Evolutionary conservation across 2,329 filamentous ascomycete genomes (phyloP), one percentile per base, ranked within the genome.

Genomic region (Penicillium sp.): DNA sequence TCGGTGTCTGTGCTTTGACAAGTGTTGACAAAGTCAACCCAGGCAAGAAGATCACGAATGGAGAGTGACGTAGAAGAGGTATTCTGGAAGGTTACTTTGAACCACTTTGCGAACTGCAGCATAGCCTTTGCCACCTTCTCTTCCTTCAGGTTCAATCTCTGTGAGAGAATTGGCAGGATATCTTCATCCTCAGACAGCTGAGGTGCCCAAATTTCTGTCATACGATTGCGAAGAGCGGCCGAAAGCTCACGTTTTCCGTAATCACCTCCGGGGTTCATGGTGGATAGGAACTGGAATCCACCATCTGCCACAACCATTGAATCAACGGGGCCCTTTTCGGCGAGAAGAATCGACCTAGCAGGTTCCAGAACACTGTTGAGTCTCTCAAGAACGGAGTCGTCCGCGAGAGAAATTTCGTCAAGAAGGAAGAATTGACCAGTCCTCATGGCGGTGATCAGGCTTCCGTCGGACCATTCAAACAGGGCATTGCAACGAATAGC

Each of bases 201-300:
- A 1, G 94, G 91, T 0, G 97, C 94, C 94, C 94, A 99, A 9
- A 99, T 97, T 74, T 99, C 94, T 0, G 94, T 99, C 71, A 99
- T 96, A 57, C 94, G 89, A 71, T 99, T 99, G 43, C 94, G 84
- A 57, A 99, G 78, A 14, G 94, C 95, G 3, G 94, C 94, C 1
- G 94, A 99, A 12, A 99, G 82, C 72, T 99, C 94, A 64, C 93
- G 91, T 77, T 99, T 99, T 61, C 94, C 94, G 71, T 97, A 99
- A 69, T 99, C 94, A 43, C 95, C 94, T 48, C 95, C 95, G 9
- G 94, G 94, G 64, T 99, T 99, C 94, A 99, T 99, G 0, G 94
- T 99, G 4, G 94, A 93, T 57, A 99, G 84, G 74, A 99, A 97
- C 67, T 99, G 92, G 73, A 97, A 99, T 0, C 88, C 90, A 38